phyloP scores from a whole-genome alignment of 371 early-diverging fungal species.

The Mortierella sp. region DNA sequence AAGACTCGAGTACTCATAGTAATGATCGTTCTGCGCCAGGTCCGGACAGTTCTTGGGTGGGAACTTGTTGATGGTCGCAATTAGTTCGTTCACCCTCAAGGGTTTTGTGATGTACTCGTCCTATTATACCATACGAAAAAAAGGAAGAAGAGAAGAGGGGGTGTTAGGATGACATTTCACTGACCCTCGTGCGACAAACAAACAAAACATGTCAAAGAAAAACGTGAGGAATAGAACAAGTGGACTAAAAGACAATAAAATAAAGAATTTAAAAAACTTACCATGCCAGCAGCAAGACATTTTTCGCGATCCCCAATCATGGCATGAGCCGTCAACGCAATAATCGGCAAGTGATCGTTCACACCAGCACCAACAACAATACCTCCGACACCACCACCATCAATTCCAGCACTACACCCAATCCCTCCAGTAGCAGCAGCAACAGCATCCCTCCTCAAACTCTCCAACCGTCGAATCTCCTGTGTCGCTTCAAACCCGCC shows the following conservation, averaged over 20 bases:
- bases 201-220: no score
- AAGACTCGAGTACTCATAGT: constrained; percentile 21
- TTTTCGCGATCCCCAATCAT: constrained; percentile 87
- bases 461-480: constrained; percentile 74
- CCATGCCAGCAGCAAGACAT: constrained; percentile 82
- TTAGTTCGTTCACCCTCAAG: constrained; percentile 66
- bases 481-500: constrained; percentile 85
- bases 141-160: neutral
- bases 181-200: neutral
- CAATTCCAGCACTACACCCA: no score
- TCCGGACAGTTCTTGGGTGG: constrained; percentile 52
- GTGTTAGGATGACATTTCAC: neutral
- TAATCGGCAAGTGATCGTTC: constrained; percentile 75
- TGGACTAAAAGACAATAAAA: neutral
- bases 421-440: no score
- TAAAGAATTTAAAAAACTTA: constrained; percentile 37
- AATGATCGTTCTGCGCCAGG: constrained; percentile 29
- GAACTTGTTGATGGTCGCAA: constrained; percentile 73
- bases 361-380: constrained; percentile 19
- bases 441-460: constrained; percentile 25
- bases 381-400: neutral
- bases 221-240: neutral
- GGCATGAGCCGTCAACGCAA: constrained; percentile 86
- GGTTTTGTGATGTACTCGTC: constrained; percentile 53
- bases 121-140: neutral